Evolutionary conservation across 2,329 filamentous ascomycete genomes (phyloP), one percentile per base, ranked within the genome.

Genomic region (Sporothrix sp.): DNA sequence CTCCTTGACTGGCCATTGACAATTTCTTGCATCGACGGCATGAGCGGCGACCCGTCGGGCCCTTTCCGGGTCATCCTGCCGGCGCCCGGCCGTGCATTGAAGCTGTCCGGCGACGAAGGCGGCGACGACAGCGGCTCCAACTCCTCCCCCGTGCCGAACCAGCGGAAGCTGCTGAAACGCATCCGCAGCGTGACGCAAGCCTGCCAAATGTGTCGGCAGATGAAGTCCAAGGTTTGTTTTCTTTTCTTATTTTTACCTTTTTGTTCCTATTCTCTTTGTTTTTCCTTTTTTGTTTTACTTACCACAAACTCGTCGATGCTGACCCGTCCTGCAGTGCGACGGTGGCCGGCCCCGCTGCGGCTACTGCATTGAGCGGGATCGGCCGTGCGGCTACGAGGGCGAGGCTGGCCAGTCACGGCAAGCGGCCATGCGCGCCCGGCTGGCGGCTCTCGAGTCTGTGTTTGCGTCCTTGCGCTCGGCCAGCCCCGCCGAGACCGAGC

Each of bases 321-420:
- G 14, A 21, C 18, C 9, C 35, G 36, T 4, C 16, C 11, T 14
- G 45, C 20, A 65, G 64, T 66, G 64, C 39, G 63, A 65, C 52
- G 63, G 63, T 8, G 57, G 39, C 14, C 61, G 63, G 1, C 64
- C 64, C 0, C 56, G 58, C 52, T 66, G 64, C 45, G 53, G 57
- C 6, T 58, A 55, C 27, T 66, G 64, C 56, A 51, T 56, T 11
- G 52, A 58, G 40, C 61, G 61, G 37, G 54, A 53, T 13, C 55
- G 58, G 18, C 46, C 56, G 2, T 66, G 64, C 40, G 56, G 59
- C n/a, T 66, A 65, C 48, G 61, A 62, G 11, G 63, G 61, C 35
- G 60, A 62, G 37, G 60, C 54, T 5, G 61, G 62, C 30, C 60
- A 64, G 52, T 64, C 62, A 7, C 58, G 61, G 10, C 60, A 62